phyloP scores from a whole-genome alignment of 805 yeast species.

The Teunomyces funiuensis region DNA sequence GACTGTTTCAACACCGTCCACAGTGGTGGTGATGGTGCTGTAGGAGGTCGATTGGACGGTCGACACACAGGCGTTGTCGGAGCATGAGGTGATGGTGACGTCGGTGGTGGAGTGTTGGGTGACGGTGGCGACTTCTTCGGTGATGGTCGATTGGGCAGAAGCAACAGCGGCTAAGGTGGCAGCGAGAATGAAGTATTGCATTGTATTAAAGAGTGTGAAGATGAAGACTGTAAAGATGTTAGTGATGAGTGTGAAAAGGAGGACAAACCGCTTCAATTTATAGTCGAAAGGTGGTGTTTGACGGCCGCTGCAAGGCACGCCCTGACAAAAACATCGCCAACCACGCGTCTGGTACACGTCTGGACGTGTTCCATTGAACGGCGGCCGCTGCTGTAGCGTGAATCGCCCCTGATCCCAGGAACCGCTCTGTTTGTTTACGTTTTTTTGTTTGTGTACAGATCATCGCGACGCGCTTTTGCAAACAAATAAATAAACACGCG shows the following conservation, averaged over 20 bases:
- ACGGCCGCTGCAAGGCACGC: not conserved
- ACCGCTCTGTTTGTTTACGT: constrained; percentile 6
- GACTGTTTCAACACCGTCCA: constrained; percentile 31
- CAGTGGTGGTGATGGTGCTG: constrained; percentile 30
- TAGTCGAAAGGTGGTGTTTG: not conserved
- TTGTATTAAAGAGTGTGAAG: constrained; percentile 13
- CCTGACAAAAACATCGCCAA: not conserved
- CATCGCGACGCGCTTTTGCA: constrained; percentile 4
- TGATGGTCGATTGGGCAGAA: constrained; percentile 14
- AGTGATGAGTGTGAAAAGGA: not conserved
- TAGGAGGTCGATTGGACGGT: constrained; percentile 11
- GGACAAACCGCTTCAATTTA: not conserved
- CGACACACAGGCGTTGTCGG: constrained; percentile 19
- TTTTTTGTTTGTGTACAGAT: not conserved
- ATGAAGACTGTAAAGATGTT: constrained; percentile 8
- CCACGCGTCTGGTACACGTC: not conserved
- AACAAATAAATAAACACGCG: constrained; percentile 5
- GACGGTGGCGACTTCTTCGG: constrained; percentile 14
- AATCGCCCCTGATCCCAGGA: constrained; percentile 1
- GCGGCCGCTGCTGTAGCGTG: not conserved
- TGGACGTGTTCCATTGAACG: not conserved
- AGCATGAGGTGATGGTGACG: constrained; percentile 27
- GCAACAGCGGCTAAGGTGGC: constrained; percentile 21
- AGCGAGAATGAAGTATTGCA: constrained; percentile 24
- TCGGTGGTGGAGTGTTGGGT: constrained; percentile 19